phyloP scores from a whole-genome alignment of 495 filamentous ascomycete genomes.

The Gamarada debralockiae region DNA sequence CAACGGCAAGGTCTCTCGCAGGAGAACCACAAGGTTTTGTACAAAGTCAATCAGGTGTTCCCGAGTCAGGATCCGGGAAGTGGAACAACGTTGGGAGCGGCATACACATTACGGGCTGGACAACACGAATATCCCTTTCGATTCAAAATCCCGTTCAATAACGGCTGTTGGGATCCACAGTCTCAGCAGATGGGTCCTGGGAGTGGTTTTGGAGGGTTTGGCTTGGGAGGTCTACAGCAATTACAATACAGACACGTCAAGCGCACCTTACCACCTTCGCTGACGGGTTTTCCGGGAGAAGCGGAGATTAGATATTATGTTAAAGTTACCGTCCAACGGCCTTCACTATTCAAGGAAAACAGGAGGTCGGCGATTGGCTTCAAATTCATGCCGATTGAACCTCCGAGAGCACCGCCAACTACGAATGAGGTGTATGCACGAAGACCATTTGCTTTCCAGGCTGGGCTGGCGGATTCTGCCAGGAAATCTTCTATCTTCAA shows the following conservation, averaged over 20 bases:
- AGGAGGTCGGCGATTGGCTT: conserved; percentile 59
- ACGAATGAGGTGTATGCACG: conserved; percentile 80
- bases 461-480: conserved; percentile 33
- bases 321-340: conserved; percentile 84
- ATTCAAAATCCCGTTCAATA: conserved; percentile 98
- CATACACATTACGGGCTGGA: conserved; percentile 69
- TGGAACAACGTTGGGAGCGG: conserved; percentile 58
- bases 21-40: conserved; percentile 57
- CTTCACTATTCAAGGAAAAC: conserved; percentile 83
- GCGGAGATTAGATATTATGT: conserved; percentile 92
- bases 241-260: conserved; percentile 67
- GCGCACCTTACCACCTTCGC: conserved; percentile 81
- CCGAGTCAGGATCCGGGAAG: conserved; percentile 27
- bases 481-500: conserved; percentile 52
- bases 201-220: conserved; percentile 19
- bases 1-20: conserved; percentile 9
- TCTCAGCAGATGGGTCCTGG: conserved; percentile 39
- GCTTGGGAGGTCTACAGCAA: conserved; percentile 37
- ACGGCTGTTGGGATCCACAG: conserved; percentile 61
- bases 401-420: conserved; percentile 63
- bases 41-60: conserved; percentile 76
- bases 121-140: conserved; percentile 84
- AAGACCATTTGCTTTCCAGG: conserved; percentile 70
- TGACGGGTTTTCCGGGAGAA: conserved; percentile 74
- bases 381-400: conserved; percentile 91